These are phyloP conservation scores for Elongisporangium undulatum DNA, from an alignment of 352 stramenopile genomes.

Conservation along the genomic window DNA sequence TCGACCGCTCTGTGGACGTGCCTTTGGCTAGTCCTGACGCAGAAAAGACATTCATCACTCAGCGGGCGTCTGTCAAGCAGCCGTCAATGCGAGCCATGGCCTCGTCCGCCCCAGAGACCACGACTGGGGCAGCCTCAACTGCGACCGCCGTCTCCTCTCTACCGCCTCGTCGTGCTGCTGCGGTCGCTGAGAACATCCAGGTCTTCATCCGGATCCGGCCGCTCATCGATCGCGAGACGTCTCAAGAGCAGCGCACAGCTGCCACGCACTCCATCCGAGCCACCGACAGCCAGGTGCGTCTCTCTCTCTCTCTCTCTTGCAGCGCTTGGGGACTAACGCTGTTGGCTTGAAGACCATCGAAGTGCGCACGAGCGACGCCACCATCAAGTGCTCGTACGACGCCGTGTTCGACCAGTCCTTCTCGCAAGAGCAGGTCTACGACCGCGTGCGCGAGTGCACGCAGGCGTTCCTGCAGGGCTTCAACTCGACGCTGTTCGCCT, in stretches of 20 bases:
- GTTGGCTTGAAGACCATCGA: constrained; percentile 58
- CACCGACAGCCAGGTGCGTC: constrained; percentile 35
- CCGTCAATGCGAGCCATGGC: background rate
- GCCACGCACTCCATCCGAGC: constrained; percentile 36
- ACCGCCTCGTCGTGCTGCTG: background rate
- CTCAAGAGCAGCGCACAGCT: constrained; percentile 19
- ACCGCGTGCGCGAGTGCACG: constrained; percentile 69
- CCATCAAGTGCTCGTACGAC: constrained; percentile 78
- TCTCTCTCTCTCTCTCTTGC: background rate
- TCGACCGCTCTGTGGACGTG: constrained; percentile 16
- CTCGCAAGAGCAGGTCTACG: constrained; percentile 78
- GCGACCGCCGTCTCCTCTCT: constrained; percentile 2
- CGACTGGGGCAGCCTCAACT: constrained; percentile 5
- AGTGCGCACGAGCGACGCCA: constrained; percentile 59
- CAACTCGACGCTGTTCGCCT: constrained; percentile 84
- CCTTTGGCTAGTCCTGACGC: background rate
- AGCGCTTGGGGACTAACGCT: background rate
- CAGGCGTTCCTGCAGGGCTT: constrained; percentile 78
- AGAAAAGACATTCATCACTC: background rate
- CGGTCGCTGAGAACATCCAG: constrained; percentile 69
- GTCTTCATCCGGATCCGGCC: constrained; percentile 82
- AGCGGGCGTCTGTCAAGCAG: background rate
- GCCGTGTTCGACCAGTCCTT: constrained; percentile 73
- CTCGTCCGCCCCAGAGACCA: constrained; percentile 3
- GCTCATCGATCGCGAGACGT: constrained; percentile 65